A percentile compares a stretch with the other conserved stretches of the same genome.
Evolutionary conservation across 1,139 yeast genomes (phyloP).

Genomic region (Suhomyces yuchorum): DNA sequence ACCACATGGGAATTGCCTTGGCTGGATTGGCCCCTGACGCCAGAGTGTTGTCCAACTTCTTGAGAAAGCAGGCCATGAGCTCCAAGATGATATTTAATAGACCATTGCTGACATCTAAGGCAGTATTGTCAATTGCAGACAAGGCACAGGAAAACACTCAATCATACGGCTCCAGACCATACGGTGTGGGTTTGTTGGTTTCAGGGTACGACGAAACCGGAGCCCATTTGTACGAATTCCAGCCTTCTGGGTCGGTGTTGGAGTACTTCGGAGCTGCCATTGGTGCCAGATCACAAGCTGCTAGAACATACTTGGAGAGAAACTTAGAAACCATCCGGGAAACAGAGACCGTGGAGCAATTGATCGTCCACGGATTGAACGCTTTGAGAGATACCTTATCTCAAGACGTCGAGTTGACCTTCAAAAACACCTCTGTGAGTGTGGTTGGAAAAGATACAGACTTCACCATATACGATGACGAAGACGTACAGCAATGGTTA

Average conservation of each 20-base stretch:
- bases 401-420: slow-evolving; percentile 88
- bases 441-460: slow-evolving; percentile 80
- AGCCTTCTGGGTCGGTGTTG: slow-evolving; percentile 91
- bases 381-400: slow-evolving; percentile 93
- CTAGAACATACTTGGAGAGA: slow-evolving; percentile 92
- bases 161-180: slow-evolving; percentile 93
- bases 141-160: slow-evolving; percentile 98
- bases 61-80: slow-evolving; percentile 90
- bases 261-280: slow-evolving; percentile 94
- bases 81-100: slow-evolving; percentile 84
- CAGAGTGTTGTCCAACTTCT: slow-evolving; percentile 81
- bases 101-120: slow-evolving; percentile 82
- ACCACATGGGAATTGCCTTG: slow-evolving; percentile 90
- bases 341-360: slow-evolving; percentile 64
- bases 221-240: slow-evolving; percentile 91
- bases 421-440: slow-evolving; percentile 85
- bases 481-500: slow-evolving; percentile 78
- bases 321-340: slow-evolving; percentile 67
- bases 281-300: slow-evolving; percentile 98
- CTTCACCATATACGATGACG: slow-evolving; percentile 83
- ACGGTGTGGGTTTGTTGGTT: slow-evolving; percentile 91
- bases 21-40: slow-evolving; percentile 99
- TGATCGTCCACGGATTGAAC: slow-evolving; percentile 83
- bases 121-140: slow-evolving; percentile 86
- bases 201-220: slow-evolving; percentile 96